Base-by-base conservation (phyloP, 805 yeast species). In the Clavispora asparagi region DNA sequence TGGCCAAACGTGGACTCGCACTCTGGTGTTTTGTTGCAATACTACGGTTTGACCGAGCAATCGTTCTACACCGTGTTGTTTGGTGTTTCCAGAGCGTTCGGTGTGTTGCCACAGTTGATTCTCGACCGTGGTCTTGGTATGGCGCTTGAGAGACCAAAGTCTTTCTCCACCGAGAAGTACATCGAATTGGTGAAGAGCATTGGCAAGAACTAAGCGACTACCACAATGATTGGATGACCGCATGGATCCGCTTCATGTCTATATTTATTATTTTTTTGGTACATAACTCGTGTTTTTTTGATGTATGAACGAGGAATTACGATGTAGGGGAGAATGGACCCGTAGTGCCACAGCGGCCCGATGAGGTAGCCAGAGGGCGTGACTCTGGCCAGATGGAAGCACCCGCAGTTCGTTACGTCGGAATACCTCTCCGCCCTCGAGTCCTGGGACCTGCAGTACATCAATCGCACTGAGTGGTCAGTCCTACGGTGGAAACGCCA, bases 1-100 rank as follows among this genome's bases (percentile, higher is more conserved):
- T 83, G 77, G 77, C 94, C 94, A 51, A 86, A 86, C 63, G 94
- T 86, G 53, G 94, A 86, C 68, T 81, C 90, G 39, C 79, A 82
- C 58, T 81, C 88, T 17, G 94, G 94, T 55, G 85, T 85, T 41
- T 70, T 86, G 54, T 83, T 86, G 71, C 82, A 83, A 62, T 86
- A 86, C 74, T 85, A 85, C 70, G 94, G 94, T 39, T 71, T 86
- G 63, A 81, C 76, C 50, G 87, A 86, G 67, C 73, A 82, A 56
- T 68, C 81, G 46, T 86, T 83, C 76, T 84, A 83, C 73, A 86
- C 94, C 30, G 94, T 85, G 26, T 77, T 85, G 53, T 86, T 86
- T 64, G 94, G 91, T 62, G 91, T 86, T 49, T 81, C 91, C 51
- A 81, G 94, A 67, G 81, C 91, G 36, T 73, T 86, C 50, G 94